These are phyloP conservation scores for Pittosporum tobira DNA, from an alignment of 129 eudicot species.

Conservation along the genomic window DNA sequence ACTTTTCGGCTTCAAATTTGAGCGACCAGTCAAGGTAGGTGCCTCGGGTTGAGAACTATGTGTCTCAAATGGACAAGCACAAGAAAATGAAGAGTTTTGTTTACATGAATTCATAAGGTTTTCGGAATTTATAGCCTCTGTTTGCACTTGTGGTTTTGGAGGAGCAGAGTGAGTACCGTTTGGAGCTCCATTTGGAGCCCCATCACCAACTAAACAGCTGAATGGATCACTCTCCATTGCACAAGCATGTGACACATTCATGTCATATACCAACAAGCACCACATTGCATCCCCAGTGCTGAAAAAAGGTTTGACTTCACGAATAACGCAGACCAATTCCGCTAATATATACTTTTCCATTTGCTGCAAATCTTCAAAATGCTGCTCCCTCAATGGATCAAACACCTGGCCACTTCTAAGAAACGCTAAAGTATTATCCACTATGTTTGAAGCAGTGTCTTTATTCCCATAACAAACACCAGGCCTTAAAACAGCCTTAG, in stretches of 20 bases:
- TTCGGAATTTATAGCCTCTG: constrained; percentile 37
- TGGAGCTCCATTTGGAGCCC: constrained; percentile 32
- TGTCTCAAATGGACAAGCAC: constrained; percentile 34
- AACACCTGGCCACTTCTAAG: constrained; percentile 65
- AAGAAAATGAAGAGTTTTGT: constrained; percentile 30
- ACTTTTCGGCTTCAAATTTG: constrained; percentile 35
- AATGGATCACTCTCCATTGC: constrained; percentile 67
- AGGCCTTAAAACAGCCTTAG: constrained; percentile 55
- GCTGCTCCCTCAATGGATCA: constrained; percentile 50
- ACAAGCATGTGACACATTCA: constrained; percentile 94
- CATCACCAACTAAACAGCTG: constrained; percentile 40
- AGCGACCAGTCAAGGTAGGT: constrained; percentile 24
- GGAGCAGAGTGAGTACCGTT: constrained; percentile 37
- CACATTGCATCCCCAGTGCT: constrained; percentile 99
- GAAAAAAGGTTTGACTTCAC: constrained; percentile 79
- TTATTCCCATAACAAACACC: constrained; percentile 75
- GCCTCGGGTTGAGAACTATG: constrained; percentile 23
- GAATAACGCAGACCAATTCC: constrained; percentile 76
- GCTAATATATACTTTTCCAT: constrained; percentile 84
- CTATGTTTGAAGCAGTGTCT: constrained; percentile 62
- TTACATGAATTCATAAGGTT: constrained; percentile 28
- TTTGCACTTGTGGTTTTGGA: constrained; percentile 26
- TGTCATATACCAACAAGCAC: constrained; percentile 87
- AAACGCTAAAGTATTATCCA: constrained; percentile 62
- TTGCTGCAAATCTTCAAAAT: constrained; percentile 77